These are phyloP conservation scores for Kazachstania bromeliacearum DNA, from an alignment of 805 yeast species.

Conservation along the genomic window DNA sequence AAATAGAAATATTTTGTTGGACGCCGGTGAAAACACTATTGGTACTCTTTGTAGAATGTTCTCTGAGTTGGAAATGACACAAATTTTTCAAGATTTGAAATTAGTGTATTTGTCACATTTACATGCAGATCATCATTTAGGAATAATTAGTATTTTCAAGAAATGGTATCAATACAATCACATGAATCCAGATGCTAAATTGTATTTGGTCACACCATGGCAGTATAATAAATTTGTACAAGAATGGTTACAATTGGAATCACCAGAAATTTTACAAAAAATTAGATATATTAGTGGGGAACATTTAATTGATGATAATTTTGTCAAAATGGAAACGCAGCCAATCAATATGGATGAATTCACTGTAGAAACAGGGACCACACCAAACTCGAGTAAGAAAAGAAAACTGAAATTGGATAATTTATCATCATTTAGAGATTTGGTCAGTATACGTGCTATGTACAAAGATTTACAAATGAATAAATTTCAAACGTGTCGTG, in stretches of 20 bases:
- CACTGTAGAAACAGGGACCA: constrained; percentile 4
- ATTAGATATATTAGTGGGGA: constrained; percentile 53
- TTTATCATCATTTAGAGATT: constrained; percentile 21
- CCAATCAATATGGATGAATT: constrained; percentile 24
- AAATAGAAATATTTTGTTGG: constrained; percentile 51
- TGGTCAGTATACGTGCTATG: constrained; percentile 28
- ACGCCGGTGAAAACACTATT: constrained; percentile 92
- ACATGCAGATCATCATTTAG: constrained; percentile 96
- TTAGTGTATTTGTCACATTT: constrained; percentile 74
- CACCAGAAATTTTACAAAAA: constrained; percentile 32
- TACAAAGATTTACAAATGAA: constrained; percentile 36
- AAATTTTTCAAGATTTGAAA: constrained; percentile 50
- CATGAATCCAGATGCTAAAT: constrained; percentile 29
- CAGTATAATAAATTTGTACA: constrained; percentile 54
- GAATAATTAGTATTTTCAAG: constrained; percentile 57
- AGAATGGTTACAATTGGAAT: constrained; percentile 57
- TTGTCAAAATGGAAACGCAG: constrained; percentile 25
- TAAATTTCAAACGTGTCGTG: constrained; percentile 53
- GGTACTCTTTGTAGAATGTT: constrained; percentile 61
- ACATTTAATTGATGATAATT: constrained; percentile 37
- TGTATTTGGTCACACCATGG: constrained; percentile 68
- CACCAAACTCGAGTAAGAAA: constrained; percentile 7
- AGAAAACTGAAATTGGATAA: constrained; percentile 21
- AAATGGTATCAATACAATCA: constrained; percentile 50
- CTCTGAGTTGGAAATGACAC: constrained; percentile 35